These are phyloP conservation scores for Acer negundo DNA, from an alignment of 345 rosid species.

Conservation along the genomic window DNA sequence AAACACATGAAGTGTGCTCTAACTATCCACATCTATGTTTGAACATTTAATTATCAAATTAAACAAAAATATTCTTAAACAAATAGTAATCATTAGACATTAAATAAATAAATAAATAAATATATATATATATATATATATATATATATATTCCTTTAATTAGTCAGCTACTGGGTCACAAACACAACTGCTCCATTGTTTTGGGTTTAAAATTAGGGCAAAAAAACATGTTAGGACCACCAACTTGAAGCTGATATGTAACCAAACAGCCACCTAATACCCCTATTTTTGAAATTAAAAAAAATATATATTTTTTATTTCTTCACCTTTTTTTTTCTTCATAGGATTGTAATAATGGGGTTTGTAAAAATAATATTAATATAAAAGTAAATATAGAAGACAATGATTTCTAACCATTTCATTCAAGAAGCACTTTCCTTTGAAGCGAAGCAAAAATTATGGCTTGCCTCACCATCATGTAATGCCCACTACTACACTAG, in stretches of 20 bases:
- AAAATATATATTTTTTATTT: too few relatives aligned
- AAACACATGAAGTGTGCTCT: too few relatives aligned
- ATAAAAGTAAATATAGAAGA: constrained; percentile 35
- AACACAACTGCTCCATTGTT: constrained; percentile 15
- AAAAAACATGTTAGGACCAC: constrained; percentile 19
- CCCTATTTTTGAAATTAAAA: neutral
- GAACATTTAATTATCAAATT: neutral
- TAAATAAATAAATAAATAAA: neutral
- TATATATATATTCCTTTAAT: neutral
- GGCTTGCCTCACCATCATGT: constrained; percentile 28
- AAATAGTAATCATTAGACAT: neutral
- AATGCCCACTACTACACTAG: constrained; percentile 20
- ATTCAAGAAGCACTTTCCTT: constrained; percentile 51
- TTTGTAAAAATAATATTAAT: neutral
- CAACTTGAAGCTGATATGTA: constrained; percentile 38
- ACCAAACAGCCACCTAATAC: constrained; percentile 39
- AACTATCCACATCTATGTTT: neutral
- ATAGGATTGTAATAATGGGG: neutral
- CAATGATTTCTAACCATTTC: constrained; percentile 46
- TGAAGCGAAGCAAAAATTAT: constrained; percentile 51
- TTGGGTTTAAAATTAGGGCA: constrained; percentile 8
- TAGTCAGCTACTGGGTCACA: neutral
- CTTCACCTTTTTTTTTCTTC: too few relatives aligned
- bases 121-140: neutral
- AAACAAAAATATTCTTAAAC: neutral